phyloP scores from a whole-genome alignment of 2,329 filamentous ascomycete genomes.

The Aureobasidium sp. region DNA sequence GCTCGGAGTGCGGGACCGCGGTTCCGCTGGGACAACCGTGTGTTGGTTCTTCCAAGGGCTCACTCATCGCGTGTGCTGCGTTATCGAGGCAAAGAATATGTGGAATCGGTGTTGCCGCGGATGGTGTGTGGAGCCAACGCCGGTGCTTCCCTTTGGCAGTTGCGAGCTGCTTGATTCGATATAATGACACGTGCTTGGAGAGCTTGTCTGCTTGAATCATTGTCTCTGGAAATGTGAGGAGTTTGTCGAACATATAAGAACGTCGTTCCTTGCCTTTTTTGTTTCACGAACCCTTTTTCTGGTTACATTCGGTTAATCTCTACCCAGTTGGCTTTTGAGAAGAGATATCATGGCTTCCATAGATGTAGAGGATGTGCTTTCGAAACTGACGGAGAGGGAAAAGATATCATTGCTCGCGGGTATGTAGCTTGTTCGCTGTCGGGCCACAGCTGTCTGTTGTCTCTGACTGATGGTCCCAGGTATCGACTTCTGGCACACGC shows the following conservation, averaged over 20 bases:
- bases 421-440: not conserved
- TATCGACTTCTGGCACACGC: conserved; percentile 44
- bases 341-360: conserved; percentile 11
- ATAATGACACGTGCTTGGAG: not conserved
- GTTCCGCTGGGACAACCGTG: not conserved
- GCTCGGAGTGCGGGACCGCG: not conserved
- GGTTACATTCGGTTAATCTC: not conserved
- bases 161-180: not conserved
- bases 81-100: not conserved
- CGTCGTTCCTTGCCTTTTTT: not conserved
- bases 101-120: not conserved
- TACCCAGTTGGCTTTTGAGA: not conserved
- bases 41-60: not conserved
- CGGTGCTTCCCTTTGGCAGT: not conserved
- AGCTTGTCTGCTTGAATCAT: not conserved
- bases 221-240: not conserved
- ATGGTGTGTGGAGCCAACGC: not conserved
- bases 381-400: conserved; percentile 22
- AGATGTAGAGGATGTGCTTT: conserved; percentile 24
- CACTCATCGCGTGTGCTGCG: too few species aligned
- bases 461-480: too few species aligned
- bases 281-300: not conserved
- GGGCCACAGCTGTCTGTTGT: too few species aligned
- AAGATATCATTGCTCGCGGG: conserved; percentile 26
- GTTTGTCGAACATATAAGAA: not conserved